phyloP scores from a whole-genome alignment of 352 stramenopile genomes.

The Globisporangium rhizosaccharum region DNA sequence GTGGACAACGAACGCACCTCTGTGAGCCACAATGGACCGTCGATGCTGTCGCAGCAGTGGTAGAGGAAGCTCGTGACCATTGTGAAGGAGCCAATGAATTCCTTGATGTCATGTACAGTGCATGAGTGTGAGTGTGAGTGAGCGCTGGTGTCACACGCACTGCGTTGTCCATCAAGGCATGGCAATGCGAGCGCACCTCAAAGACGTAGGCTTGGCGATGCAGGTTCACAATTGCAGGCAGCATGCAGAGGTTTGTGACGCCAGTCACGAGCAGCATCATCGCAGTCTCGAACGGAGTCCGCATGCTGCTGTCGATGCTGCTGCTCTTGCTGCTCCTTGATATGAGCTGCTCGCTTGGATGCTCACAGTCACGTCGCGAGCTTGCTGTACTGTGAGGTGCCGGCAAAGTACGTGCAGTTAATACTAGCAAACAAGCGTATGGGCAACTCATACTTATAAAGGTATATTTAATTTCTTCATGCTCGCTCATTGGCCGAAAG shows the following conservation, averaged over 20 bases:
- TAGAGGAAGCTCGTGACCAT: constrained; percentile 80
- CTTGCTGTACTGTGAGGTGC: too few relatives aligned
- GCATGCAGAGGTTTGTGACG: constrained; percentile 77
- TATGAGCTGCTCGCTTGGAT: neutral
- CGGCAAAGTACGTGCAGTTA: neutral
- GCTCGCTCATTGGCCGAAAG: constrained; percentile 47
- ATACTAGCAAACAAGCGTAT: too few relatives aligned
- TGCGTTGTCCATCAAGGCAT: too few relatives aligned
- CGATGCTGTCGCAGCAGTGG: constrained; percentile 74
- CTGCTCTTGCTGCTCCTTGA: neutral
- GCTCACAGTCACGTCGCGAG: neutral
- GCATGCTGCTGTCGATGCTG: constrained; percentile 25
- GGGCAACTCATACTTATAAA: neutral
- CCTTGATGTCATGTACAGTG: constrained; percentile 15
- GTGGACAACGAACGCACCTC: constrained; percentile 25
- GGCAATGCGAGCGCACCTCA: constrained; percentile 33
- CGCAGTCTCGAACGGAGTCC: constrained; percentile 47
- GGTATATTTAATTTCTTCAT: neutral
- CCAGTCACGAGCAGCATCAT: constrained; percentile 75
- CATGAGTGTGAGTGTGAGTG: neutral
- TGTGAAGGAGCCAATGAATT: constrained; percentile 73
- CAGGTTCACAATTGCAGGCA: constrained; percentile 60
- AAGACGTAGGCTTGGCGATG: constrained; percentile 57
- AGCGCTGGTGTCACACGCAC: neutral
- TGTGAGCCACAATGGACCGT: constrained; percentile 65